phyloP scores from a whole-genome alignment of 495 filamentous ascomycete genomes.

The Neurospora hispaniola region DNA sequence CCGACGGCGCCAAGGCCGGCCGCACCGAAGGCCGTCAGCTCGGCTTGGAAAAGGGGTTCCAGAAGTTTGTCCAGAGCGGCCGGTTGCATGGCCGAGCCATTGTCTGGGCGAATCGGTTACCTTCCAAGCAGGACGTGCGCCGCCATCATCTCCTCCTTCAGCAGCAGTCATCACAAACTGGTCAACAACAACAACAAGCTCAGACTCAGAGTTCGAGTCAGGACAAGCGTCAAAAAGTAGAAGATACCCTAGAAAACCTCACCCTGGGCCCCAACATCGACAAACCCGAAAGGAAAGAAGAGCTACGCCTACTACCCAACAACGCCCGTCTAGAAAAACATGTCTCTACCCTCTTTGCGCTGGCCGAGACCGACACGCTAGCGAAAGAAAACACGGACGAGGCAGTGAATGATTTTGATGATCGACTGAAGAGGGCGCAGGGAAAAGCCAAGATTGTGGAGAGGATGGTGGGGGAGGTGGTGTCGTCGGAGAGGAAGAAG shows the following conservation, averaged over 20 bases:
- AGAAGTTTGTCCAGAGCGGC: constrained; percentile 77
- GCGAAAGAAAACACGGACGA: constrained; percentile 73
- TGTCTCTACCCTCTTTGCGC: constrained; percentile 55
- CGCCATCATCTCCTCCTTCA: too few relatives aligned
- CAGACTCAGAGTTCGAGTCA: too few relatives aligned
- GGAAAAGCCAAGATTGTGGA: constrained; percentile 78
- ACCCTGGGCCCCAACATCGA: too few relatives aligned
- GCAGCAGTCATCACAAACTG: too few relatives aligned
- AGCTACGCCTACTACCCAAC: constrained; percentile 29
- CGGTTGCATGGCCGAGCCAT: constrained; percentile 68
- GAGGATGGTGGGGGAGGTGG: constrained; percentile 51
- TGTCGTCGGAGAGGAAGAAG: constrained; percentile 1
- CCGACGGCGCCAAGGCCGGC: constrained; percentile 71
- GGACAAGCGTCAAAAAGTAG: too few relatives aligned
- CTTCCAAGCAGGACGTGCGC: neutral
- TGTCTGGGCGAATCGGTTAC: constrained; percentile 56
- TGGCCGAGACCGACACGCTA: constrained; percentile 71
- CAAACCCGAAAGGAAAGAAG: neutral
- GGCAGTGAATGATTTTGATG: constrained; percentile 75
- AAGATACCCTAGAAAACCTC: too few relatives aligned
- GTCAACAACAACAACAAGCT: too few relatives aligned
- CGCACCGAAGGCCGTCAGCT: constrained; percentile 80
- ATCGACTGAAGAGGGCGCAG: constrained; percentile 65
- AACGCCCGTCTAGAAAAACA: constrained; percentile 65
- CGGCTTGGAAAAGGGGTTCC: constrained; percentile 86